Conservation (phyloP, 2,329 filamentous ascomycete genomes). For the Sporothrix brasiliensis region DNA sequence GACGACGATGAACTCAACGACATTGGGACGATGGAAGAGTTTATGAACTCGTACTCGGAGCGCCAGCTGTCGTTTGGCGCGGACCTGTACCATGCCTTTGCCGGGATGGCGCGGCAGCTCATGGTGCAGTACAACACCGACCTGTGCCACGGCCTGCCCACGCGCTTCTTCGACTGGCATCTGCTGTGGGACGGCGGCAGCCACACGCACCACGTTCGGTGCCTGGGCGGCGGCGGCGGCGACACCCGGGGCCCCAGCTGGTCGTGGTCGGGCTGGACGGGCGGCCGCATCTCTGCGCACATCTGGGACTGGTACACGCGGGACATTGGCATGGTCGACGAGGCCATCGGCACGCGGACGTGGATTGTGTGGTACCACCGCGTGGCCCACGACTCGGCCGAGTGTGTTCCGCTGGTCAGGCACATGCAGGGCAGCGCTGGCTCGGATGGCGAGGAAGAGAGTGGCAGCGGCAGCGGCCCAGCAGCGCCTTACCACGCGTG, state of each 20-base stretch:
- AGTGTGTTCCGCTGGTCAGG: neutral
- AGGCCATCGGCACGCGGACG: neutral
- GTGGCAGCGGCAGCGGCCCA: no score
- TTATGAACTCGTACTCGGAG: neutral
- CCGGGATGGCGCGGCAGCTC: neutral
- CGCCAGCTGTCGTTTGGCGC: neutral
- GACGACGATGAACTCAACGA: no score
- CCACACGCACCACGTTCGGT: no score
- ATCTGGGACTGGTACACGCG: no score
- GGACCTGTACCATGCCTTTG: neutral
- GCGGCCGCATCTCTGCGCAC: neutral
- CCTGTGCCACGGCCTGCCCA: neutral
- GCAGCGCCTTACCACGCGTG: neutral
- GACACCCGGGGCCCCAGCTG: neutral
- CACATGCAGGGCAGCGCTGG: no score
- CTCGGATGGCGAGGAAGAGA: no score
- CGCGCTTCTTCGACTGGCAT: conserved; percentile 2
- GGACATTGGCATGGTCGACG: no score
- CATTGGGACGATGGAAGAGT: no score
- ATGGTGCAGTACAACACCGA: neutral
- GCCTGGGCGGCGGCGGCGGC: no score
- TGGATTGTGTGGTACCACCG: conserved; percentile 4
- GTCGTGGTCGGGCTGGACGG: neutral
- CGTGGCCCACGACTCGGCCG: neutral
- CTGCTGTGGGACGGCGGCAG: neutral